phyloP scores from a whole-genome alignment of 2,329 filamentous ascomycete species.

The Cordyceps pruinosa region DNA sequence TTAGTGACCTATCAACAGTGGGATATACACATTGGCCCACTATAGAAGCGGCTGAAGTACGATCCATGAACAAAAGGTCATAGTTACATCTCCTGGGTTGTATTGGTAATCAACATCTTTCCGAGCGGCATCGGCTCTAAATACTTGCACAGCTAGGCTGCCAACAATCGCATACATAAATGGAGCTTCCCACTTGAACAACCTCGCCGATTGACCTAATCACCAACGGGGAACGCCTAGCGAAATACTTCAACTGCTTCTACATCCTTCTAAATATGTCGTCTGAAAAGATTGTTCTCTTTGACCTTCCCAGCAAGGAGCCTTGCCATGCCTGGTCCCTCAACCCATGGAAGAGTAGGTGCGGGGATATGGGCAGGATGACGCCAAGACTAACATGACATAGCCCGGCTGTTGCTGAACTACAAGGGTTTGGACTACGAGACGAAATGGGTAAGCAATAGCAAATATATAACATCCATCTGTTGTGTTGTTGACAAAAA shows the following conservation, averaged over 20 bases:
- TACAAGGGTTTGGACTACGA: constrained; percentile 61
- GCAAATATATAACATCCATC: background rate
- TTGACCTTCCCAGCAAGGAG: constrained; percentile 53
- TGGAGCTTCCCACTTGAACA: background rate
- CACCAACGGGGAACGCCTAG: background rate
- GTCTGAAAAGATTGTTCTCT: constrained; percentile 41
- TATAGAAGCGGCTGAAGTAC: background rate
- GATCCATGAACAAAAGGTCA: background rate
- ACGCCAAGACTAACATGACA: constrained; percentile 1
- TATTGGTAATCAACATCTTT: background rate
- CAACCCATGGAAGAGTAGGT: constrained; percentile 64
- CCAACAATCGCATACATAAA: background rate
- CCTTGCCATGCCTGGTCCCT: constrained; percentile 51
- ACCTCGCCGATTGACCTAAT: background rate
- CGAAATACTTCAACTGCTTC: background rate
- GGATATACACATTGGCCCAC: background rate
- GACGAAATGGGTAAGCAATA: constrained; percentile 50
- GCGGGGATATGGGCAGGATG: background rate
- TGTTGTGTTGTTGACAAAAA: background rate
- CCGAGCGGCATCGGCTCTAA: background rate
- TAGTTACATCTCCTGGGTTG: background rate
- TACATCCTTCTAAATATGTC: background rate
- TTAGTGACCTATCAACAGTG: no score
- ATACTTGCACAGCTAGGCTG: background rate
- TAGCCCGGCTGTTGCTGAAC: constrained; percentile 60